Evolutionary conservation across 441 rosid genomes (phyloP).

Genomic region (Biscutella auriculata): DNA sequence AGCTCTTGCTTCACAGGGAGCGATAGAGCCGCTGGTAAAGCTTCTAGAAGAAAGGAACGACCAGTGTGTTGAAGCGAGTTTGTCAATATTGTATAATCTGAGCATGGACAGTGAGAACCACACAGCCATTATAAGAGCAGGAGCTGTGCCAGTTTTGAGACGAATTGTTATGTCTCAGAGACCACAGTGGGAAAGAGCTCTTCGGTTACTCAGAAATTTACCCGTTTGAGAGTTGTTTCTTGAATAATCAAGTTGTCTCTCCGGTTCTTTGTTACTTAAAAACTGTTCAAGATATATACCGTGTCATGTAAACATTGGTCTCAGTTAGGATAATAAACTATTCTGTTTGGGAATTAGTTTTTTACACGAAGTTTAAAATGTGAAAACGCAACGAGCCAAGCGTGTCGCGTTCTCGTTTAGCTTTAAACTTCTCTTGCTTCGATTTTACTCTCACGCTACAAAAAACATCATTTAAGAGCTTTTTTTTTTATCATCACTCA

Average conservation of each 20-base stretch:
- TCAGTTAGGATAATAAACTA: neutral
- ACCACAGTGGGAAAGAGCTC: slow-evolving; percentile 64
- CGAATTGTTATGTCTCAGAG: slow-evolving; percentile 51
- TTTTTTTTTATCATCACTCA: slow-evolving; percentile 1
- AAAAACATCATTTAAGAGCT: neutral
- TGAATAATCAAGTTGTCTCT: neutral
- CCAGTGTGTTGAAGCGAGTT: slow-evolving; percentile 47
- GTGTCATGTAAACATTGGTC: neutral
- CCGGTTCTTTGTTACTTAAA: neutral
- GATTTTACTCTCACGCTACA: neutral
- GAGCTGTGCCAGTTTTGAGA: slow-evolving; percentile 60
- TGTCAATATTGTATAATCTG: slow-evolving; percentile 51
- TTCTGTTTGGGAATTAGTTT: too few relatives aligned
- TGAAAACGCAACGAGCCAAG: neutral
- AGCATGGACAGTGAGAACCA: slow-evolving; percentile 85
- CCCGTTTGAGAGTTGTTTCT: slow-evolving; percentile 25
- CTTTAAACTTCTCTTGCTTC: slow-evolving; percentile 9
- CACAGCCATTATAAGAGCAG: slow-evolving; percentile 50
- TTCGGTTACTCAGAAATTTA: slow-evolving; percentile 47
- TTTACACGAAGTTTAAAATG: too few relatives aligned
- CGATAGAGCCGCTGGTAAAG: slow-evolving; percentile 52
- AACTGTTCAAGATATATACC: neutral
- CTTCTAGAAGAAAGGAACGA: slow-evolving; percentile 51
- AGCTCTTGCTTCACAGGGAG: slow-evolving; percentile 44
- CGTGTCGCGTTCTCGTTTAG: slow-evolving; percentile 17